Conservation (phyloP, 2,329 filamentous ascomycete genomes). For the Fonsecaea erecta region DNA sequence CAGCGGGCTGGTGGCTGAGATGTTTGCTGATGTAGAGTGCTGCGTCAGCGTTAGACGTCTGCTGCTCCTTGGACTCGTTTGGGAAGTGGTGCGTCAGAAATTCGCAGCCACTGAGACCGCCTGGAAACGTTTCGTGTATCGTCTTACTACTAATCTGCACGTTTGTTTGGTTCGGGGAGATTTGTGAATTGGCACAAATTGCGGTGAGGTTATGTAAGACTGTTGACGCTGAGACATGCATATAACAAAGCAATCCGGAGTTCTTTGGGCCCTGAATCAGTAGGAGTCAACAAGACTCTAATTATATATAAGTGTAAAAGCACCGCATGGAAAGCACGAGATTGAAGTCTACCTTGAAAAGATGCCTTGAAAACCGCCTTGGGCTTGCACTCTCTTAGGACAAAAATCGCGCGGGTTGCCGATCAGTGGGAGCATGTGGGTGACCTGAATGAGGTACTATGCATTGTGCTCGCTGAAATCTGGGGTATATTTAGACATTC, state of each 20-base stretch:
- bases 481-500: constrained; percentile 2
- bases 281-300: not conserved
- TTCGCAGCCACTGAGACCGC: constrained; percentile 7
- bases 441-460: not conserved
- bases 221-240: constrained; percentile 22
- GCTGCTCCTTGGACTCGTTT: constrained; percentile 13
- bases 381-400: not conserved
- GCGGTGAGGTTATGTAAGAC: constrained; percentile 26
- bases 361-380: not conserved
- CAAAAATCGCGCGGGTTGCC: not conserved
- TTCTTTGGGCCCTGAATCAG: constrained; percentile 3
- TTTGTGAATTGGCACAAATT: constrained; percentile 5
- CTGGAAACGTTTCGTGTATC: constrained; percentile 11
- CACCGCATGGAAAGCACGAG: not conserved
- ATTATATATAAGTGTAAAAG: not conserved
- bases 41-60: constrained; percentile 28
- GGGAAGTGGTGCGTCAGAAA: constrained; percentile 14
- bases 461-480: not conserved
- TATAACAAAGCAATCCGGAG: constrained; percentile 13
- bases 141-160: not conserved
- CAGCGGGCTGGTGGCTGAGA: constrained; percentile 4
- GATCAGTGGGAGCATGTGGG: not conserved
- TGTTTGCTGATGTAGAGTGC: constrained; percentile 26
- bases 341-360: constrained; percentile 4
- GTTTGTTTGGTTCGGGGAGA: constrained; percentile 12